phyloP scores from a whole-genome alignment of 371 early-diverging fungal species.

The Circinella umbellata region DNA sequence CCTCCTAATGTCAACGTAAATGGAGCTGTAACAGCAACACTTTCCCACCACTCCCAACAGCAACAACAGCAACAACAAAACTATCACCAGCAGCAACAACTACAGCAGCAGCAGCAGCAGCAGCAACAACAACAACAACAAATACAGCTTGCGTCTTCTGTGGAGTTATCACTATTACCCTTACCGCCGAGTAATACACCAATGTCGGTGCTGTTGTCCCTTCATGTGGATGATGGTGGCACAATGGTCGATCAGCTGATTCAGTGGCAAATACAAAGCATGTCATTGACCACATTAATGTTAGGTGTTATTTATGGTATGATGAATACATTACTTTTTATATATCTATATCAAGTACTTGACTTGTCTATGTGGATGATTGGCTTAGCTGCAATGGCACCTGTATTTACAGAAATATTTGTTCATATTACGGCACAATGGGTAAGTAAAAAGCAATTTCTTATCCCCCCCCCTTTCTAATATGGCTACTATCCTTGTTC shows the following conservation, averaged over 20 bases:
- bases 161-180: conserved; percentile 37
- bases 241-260: conserved; percentile 8
- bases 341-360: conserved; percentile 32
- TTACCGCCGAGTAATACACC: conserved; percentile 34
- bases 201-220: conserved; percentile 25
- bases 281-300: conserved; percentile 27
- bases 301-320: conserved; percentile 32
- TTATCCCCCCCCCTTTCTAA: too few species aligned
- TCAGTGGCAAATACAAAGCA: conserved; percentile 21
- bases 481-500: too few species aligned
- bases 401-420: conserved; percentile 22
- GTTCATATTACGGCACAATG: conserved; percentile 27
- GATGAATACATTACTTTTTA: conserved; percentile 34
- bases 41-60: not conserved
- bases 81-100: not conserved
- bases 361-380: conserved; percentile 29
- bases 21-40: not conserved
- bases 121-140: conserved; percentile 11
- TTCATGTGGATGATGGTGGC: conserved; percentile 6
- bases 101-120: not conserved
- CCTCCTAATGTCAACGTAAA: not conserved
- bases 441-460: conserved; percentile 20
- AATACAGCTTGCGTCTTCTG: conserved; percentile 18
- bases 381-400: conserved; percentile 23
- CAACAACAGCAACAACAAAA: conserved; percentile 8